Evolutionary conservation across 2,329 filamentous ascomycete species (phyloP), one percentile per base, ranked within the genome.

Genomic region (Claviceps cyperi): DNA sequence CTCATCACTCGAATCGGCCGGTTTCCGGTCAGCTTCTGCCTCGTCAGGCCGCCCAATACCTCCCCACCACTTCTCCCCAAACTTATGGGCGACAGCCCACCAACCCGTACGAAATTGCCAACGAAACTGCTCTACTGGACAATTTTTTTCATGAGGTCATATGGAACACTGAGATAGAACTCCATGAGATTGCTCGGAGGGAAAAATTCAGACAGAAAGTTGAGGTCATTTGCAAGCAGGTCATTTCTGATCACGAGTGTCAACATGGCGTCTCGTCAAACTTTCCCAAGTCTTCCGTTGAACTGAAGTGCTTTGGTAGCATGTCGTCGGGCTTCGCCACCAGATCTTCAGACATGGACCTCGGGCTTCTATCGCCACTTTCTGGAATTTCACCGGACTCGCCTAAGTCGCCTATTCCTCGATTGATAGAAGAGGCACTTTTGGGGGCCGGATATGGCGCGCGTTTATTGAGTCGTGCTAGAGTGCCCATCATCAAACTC

Each of bases 311-410:
- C 59, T 94, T 92, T 60, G 89, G 88, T 5, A 94, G 88, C 62
- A 72, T 94, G 45, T 78, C 79, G 19, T 90, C 88, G 13, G 89
- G 89, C 0, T 94, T 94, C 66, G 90, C 86, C 3, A 88, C 86
- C 11, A 85, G 85, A 58, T 80, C 81, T n/a, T 91, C 89, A 1
- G 89, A 95, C 59, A 88, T 95, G 83, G 90, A 96, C 64, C 76
- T 95, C 32, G 85, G 83, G 8, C 75, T 94, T 36, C 70, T 92
- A 5, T 83, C 85, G 1, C 78, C 77, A 3, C 66, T 74, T 46
- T 83, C 83, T 1, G 61, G 65, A 19, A 67, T 74, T 43, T 69
- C 75, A 48, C 72, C 75, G 2, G 74, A 79, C 53, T 69, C 70
- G 14, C 62, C 73, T 15, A 74, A 74, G 35, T 82, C 79, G 5